Percentiles rank a stretch among this genome's conserved stretches.
phyloP scores from a whole-genome alignment of 176 grass and related monocot species.

The Aegilops umbellulata region DNA sequence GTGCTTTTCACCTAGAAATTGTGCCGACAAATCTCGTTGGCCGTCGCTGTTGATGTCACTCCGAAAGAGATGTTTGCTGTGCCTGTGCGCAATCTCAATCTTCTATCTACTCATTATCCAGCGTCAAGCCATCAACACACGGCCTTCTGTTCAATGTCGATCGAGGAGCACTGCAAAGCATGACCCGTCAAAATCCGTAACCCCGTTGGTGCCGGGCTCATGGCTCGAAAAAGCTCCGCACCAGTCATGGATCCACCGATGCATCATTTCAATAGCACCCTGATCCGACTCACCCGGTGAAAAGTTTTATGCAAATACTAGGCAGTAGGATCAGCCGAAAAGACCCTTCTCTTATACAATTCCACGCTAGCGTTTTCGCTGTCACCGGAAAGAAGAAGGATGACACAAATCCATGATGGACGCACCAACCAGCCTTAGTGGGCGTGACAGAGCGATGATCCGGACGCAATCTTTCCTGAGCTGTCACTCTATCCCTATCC shows the following conservation, averaged over 20 bases:
- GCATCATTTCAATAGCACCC: background rate
- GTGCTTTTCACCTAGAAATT: background rate
- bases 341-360: background rate
- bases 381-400: slow-evolving; percentile 25
- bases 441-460: slow-evolving; percentile 38
- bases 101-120: slow-evolving; percentile 11
- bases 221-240: background rate
- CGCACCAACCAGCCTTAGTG: slow-evolving; percentile 17
- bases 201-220: background rate
- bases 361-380: slow-evolving; percentile 10
- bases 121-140: background rate
- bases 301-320: background rate
- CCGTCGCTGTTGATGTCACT: slow-evolving; percentile 10
- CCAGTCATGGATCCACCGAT: background rate
- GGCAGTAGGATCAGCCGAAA: background rate
- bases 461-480: slow-evolving; percentile 38
- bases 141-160: background rate
- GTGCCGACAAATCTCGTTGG: background rate
- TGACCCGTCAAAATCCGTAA: background rate
- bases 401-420: background rate
- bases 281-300: background rate
- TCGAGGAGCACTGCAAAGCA: background rate
- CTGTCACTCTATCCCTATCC: slow-evolving; percentile 27
- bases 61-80: background rate
- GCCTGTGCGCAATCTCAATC: background rate